A percentile compares a stretch with the other conserved stretches of the same genome.
Conservation (phyloP, 108 stramenopile species). For the Nitzschia sp. region DNA sequence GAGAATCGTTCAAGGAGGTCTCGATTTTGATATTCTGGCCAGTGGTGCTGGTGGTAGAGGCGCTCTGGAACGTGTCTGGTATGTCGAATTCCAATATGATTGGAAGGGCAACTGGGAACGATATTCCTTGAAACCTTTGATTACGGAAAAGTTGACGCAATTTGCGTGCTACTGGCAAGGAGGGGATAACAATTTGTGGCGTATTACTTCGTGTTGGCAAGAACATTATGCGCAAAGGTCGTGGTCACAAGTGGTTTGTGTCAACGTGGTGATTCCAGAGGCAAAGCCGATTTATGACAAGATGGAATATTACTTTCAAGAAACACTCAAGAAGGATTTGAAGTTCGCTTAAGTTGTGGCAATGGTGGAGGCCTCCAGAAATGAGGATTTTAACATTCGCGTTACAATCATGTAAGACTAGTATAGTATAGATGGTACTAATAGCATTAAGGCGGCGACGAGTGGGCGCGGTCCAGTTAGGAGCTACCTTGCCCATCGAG, state of each 20-base stretch:
- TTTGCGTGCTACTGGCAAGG: slow-evolving; percentile 57
- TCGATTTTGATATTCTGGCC: slow-evolving; percentile 1
- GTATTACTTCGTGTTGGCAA: slow-evolving; percentile 52
- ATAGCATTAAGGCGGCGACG: too few species aligned
- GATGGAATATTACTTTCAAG: slow-evolving; percentile 25
- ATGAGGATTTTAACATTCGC: too few species aligned
- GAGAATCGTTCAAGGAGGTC: neutral
- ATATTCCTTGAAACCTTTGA: neutral
- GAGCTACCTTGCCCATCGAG: too few species aligned
- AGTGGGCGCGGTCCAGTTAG: too few species aligned
- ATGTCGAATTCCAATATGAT: slow-evolving; percentile 18
- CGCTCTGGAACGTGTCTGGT: slow-evolving; percentile 2
- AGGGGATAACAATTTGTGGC: slow-evolving; percentile 38
- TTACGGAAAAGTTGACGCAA: neutral
- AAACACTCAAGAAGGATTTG: slow-evolving; percentile 23
- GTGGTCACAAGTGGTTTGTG: slow-evolving; percentile 74
- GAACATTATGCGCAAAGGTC: slow-evolving; percentile 40
- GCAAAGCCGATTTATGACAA: slow-evolving; percentile 6
- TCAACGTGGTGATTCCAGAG: slow-evolving; percentile 18
- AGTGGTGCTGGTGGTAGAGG: neutral
- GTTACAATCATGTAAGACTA: too few species aligned
- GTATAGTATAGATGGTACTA: too few species aligned
- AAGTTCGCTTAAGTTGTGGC: neutral
- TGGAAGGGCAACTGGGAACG: slow-evolving; percentile 11
- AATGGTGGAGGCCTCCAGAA: too few species aligned